Evolutionary conservation across 306 rosid genomes (phyloP), one percentile per base, ranked within the genome.

Genomic region (Vachellia pachyceras): DNA sequence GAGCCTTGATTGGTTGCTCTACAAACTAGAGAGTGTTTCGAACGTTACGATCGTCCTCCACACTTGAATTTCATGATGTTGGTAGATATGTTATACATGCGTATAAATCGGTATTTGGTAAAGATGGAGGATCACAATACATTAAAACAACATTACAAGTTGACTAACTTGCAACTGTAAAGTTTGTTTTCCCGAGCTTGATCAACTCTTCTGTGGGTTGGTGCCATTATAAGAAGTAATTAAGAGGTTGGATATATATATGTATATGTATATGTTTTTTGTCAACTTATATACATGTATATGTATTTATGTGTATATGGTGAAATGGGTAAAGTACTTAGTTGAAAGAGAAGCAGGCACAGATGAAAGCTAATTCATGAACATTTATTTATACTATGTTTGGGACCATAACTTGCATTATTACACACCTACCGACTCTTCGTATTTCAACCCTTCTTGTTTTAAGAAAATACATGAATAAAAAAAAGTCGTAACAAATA

Each of bases 91-190:
- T 81, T 29, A 29, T 29, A 29, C 33, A 2, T 29, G 33, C 87
- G 88, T 85, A 87, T 79, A 80, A 13, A 35, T 29, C 33, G 33
- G 33, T 29, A 29, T 29, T 29, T 81, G 88, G 88, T 85, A 87
- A 80, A 80, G 17, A 35, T 66, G 42, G 42, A 72, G 60, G 72
- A 84, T 29, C 73, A 67, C 12, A 76, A 73, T 65, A 84, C 23
- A 15, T 82, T 55, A 71, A 83, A 84, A 84, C 75, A 84, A 79
- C 39, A 77, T 49, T 71, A 76, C 77, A 78, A 72, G 84, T 58
- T 55, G 83, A 83, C 69, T 69, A 86, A 72, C 86, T 72, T 65
- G 82, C 64, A 22, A 15, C 40, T 35, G 46, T 17, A 3, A 35
- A 6, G 41, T 7, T 79, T 64, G 74, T 45, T 85, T 74, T 82